Percentiles rank a stretch among this genome's conserved stretches.
These are phyloP conservation scores for Rhizopogon rudus DNA, from an alignment of 768 basidiomycete species.

Conservation along the genomic window DNA sequence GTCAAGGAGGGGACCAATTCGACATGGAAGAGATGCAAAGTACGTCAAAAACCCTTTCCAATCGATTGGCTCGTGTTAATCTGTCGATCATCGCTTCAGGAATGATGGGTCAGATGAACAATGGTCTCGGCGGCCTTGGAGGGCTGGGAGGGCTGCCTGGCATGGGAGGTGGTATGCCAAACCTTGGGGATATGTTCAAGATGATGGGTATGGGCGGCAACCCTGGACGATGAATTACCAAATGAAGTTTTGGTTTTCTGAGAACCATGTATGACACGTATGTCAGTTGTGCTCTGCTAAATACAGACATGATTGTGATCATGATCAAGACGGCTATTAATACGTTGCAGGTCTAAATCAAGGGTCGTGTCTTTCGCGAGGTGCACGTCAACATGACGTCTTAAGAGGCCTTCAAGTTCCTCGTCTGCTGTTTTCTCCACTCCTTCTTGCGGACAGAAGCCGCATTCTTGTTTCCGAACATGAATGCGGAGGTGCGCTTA, in stretches of 20 bases:
- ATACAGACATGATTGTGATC: slow-evolving; percentile 9
- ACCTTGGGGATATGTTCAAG: slow-evolving; percentile 77
- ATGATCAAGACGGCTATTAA: slow-evolving; percentile 5
- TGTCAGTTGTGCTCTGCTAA: slow-evolving; percentile 7
- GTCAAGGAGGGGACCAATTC: slow-evolving; percentile 82
- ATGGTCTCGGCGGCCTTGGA: slow-evolving; percentile 42
- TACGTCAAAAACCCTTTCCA: slow-evolving; percentile 29
- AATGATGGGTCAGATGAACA: slow-evolving; percentile 90
- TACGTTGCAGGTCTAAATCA: slow-evolving; percentile 12
- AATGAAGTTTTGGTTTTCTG: slow-evolving; percentile 7
- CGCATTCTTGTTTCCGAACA: slow-evolving; percentile 71
- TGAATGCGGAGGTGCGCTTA: slow-evolving; percentile 74
- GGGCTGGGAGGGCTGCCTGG: slow-evolving; percentile 50
- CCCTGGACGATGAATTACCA: slow-evolving; percentile 24
- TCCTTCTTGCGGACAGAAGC: slow-evolving; percentile 59
- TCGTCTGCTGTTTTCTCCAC: slow-evolving; percentile 42
- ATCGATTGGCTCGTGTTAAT: slow-evolving; percentile 5
- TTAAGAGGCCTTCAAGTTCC: slow-evolving; percentile 13
- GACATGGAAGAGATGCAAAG: slow-evolving; percentile 97
- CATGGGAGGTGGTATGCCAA: slow-evolving; percentile 62
- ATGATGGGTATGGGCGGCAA: slow-evolving; percentile 81
- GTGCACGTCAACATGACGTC: neutral
- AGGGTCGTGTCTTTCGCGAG: neutral
- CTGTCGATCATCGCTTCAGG: slow-evolving; percentile 35
- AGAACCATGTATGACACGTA: slow-evolving; percentile 12